A percentile compares a stretch with the other conserved stretches of the same genome.
phyloP scores from a whole-genome alignment of 345 rosid genomes.

The Abelmoschus esculentus region DNA sequence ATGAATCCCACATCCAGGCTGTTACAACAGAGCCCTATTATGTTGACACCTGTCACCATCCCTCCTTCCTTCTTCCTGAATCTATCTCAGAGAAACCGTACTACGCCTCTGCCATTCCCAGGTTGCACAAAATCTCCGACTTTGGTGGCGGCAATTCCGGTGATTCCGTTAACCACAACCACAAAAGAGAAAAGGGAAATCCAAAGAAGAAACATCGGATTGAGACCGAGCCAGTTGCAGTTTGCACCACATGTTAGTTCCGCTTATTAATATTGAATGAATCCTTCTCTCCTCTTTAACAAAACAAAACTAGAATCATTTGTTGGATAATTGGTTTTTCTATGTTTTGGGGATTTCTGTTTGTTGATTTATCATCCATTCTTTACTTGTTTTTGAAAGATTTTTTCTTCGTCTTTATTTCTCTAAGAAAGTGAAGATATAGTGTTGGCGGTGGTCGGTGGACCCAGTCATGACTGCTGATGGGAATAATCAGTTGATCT shows the following conservation, averaged over 20 bases:
- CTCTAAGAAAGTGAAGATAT: constrained; percentile 16
- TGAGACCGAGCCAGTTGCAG: constrained; percentile 11
- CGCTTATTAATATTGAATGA: neutral
- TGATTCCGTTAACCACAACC: neutral
- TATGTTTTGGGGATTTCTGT: neutral
- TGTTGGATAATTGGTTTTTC: neutral
- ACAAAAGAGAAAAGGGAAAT: neutral
- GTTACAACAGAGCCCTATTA: neutral
- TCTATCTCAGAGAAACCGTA: neutral
- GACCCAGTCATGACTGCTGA: constrained; percentile 44
- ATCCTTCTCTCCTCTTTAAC: neutral
- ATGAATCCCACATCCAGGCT: constrained; percentile 3
- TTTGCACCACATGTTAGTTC: constrained; percentile 5
- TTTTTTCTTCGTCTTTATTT: neutral
- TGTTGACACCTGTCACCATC: neutral
- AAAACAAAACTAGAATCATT: neutral
- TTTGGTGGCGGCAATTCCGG: neutral
- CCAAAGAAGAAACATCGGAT: neutral
- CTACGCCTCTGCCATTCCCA: neutral
- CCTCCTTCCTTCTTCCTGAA: neutral
- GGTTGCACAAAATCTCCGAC: neutral
- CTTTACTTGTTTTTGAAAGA: neutral
- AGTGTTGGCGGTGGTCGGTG: constrained; percentile 12
- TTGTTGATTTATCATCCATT: constrained; percentile 9
- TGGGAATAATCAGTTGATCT: constrained; percentile 62